These are phyloP conservation scores for sweet orange (Citrus sinensis) DNA, from an alignment of 345 rosid genomes.

Conservation along the genomic window DVS_A1.0 CM039162.1:19797001-19797500, in stretches of 20 bases:
- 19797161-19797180: background rate
- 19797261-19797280: too few relatives aligned
- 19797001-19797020: slow-evolving; percentile 12
- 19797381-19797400: too few relatives aligned
- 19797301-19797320: too few relatives aligned
- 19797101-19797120: slow-evolving; percentile 1
- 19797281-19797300: too few relatives aligned
- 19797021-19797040: background rate
- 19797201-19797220: too few relatives aligned
- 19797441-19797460: background rate
- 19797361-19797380: too few relatives aligned
- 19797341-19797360: too few relatives aligned
- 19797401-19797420: background rate
- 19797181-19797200: background rate
- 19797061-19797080: background rate
- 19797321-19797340: background rate
- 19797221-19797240: too few relatives aligned
- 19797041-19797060: background rate
- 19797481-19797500: background rate
- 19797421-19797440: background rate
- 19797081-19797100: background rate
- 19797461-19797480: background rate
- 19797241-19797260: too few relatives aligned
- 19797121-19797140: slow-evolving; percentile 11
- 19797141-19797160: slow-evolving; percentile 3